A percentile compares a stretch with the other conserved stretches of the same genome.
Evolutionary conservation across 2,329 filamentous ascomycete species (phyloP).

Genomic region (Myotisia sp.): DNA sequence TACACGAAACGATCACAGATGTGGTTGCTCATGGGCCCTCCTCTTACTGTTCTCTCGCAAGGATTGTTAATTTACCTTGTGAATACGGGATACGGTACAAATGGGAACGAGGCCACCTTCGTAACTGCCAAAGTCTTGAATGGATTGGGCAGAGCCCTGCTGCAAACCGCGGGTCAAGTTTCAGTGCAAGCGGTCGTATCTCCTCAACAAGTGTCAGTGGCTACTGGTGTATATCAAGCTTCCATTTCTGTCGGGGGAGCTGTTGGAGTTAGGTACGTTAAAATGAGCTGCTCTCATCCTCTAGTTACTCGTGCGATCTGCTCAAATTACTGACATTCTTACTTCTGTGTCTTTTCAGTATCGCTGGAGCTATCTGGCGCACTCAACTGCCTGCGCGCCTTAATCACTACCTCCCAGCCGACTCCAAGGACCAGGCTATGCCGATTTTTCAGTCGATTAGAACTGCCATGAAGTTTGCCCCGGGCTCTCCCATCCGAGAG

Average conservation of each 20-base stretch:
- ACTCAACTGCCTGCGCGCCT: constrained; percentile 14
- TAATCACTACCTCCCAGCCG: constrained; percentile 12
- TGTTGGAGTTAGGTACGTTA: constrained; percentile 1
- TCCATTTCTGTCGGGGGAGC: not conserved
- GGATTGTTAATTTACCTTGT: constrained; percentile 18
- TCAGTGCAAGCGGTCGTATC: constrained; percentile 25
- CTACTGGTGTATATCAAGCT: constrained; percentile 23
- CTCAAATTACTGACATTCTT: too few relatives aligned
- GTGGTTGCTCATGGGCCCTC: constrained; percentile 21
- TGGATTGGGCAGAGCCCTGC: constrained; percentile 25
- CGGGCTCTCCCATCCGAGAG: not conserved
- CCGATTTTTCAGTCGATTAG: constrained; percentile 15
- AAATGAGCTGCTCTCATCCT: too few relatives aligned
- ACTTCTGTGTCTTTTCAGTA: constrained; percentile 19
- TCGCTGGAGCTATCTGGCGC: constrained; percentile 27
- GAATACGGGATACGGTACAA: constrained; percentile 14
- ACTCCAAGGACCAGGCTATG: constrained; percentile 12
- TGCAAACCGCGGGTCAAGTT: constrained; percentile 22
- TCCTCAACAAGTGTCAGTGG: constrained; percentile 25
- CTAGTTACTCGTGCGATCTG: too few relatives aligned
- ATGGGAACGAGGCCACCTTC: constrained; percentile 23
- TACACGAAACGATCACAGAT: constrained; percentile 25
- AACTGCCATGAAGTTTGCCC: constrained; percentile 6
- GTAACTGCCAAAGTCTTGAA: constrained; percentile 21
- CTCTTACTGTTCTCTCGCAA: constrained; percentile 24